Conservation (phyloP, 2,329 filamentous ascomycete genomes). For the Calcarisporium arbuscula region DNA sequence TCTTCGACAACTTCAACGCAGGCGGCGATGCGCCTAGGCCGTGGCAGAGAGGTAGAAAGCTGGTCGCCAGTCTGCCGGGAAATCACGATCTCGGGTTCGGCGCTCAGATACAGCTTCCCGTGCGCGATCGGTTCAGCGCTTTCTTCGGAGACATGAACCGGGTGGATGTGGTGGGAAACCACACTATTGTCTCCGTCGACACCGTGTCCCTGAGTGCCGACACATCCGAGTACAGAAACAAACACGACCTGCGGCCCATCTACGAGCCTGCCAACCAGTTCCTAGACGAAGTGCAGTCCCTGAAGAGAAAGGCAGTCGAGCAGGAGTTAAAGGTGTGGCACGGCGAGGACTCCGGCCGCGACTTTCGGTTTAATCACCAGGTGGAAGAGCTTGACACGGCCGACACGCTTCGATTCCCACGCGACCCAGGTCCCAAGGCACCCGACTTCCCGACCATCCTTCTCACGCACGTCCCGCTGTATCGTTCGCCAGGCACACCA, state of each 20-base stretch:
- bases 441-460: constrained; percentile 79
- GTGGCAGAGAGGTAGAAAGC: constrained; percentile 63
- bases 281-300: constrained; percentile 56
- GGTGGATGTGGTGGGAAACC: constrained; percentile 87
- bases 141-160: constrained; percentile 91
- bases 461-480: constrained; percentile 86
- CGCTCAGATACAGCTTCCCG: constrained; percentile 70
- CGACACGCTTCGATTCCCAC: constrained; percentile 20
- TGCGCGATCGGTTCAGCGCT: constrained; percentile 75
- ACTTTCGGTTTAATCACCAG: constrained; percentile 49
- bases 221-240: constrained; percentile 43
- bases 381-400: constrained; percentile 52
- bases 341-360: constrained; percentile 51
- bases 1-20: constrained; percentile 63
- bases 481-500: constrained; percentile 72
- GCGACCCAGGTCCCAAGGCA: constrained; percentile 36
- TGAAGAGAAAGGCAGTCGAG: constrained; percentile 61
- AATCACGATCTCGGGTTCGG: constrained; percentile 96
- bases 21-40: constrained; percentile 46
- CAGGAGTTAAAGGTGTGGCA: constrained; percentile 62
- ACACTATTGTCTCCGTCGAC: constrained; percentile 90
- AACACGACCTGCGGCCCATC: constrained; percentile 52
- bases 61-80: constrained; percentile 81
- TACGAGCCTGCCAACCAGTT: constrained; percentile 75
- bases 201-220: constrained; percentile 78